Evolutionary conservation across 140 eudicot genomes (phyloP).

Genomic region (Senecio squalidus): DNA sequence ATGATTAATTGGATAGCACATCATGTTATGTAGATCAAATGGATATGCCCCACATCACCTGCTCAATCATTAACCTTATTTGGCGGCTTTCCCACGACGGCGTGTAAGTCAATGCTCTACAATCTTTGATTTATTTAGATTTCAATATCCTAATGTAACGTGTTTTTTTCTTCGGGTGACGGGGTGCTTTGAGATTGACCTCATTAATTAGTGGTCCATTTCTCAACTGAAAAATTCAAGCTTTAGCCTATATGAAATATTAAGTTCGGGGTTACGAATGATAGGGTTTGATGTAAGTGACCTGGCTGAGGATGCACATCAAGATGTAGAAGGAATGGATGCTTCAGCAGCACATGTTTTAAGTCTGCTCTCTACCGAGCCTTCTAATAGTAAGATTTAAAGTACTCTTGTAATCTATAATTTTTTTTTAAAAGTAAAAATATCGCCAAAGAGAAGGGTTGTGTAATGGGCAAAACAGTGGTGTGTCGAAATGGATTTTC

Average conservation of each 20-base stretch:
- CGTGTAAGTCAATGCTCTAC: constrained; percentile 50
- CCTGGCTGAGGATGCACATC: constrained; percentile 72
- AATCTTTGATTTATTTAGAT: not conserved
- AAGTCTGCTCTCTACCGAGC: constrained; percentile 78
- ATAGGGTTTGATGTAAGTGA: constrained; percentile 94
- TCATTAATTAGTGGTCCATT: not conserved
- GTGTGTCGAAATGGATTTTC: too few relatives aligned
- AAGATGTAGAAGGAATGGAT: constrained; percentile 87
- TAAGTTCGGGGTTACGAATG: constrained; percentile 1
- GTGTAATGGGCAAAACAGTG: too few relatives aligned
- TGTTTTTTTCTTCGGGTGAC: not conserved
- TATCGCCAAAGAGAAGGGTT: too few relatives aligned
- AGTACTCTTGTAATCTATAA: not conserved
- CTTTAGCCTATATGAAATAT: not conserved
- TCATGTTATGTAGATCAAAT: constrained; percentile 63
- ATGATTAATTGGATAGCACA: not conserved
- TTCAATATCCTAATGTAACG: not conserved
- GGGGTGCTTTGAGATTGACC: not conserved
- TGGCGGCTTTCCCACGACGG: constrained; percentile 96
- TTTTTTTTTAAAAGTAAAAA: not conserved
- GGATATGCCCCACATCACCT: constrained; percentile 99
- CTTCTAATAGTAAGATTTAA: constrained; percentile 61
- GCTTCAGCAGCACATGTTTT: constrained; percentile 89
- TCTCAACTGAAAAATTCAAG: not conserved
- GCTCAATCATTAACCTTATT: constrained; percentile 76